A percentile compares a stretch with the other conserved stretches of the same genome.
Conservation (phyloP, 2,329 filamentous ascomycete genomes). For the Aspergillus alliaceus region DNA sequence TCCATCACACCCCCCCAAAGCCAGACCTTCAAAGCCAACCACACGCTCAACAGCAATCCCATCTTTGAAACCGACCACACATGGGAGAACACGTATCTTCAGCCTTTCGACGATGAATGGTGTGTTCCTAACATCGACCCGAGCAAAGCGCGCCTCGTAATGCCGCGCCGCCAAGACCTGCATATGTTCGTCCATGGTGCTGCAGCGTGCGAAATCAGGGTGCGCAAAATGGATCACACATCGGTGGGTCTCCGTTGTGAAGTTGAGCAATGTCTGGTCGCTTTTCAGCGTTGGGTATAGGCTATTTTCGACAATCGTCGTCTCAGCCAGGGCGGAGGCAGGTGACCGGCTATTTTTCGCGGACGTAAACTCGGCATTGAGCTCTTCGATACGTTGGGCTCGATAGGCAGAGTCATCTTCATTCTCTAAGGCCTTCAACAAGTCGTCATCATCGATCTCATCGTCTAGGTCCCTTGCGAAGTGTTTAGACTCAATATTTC, state of each 20-base stretch:
- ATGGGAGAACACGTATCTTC: slow-evolving; percentile 47
- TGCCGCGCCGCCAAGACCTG: slow-evolving; percentile 43
- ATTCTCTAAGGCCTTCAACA: slow-evolving; percentile 57
- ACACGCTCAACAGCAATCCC: slow-evolving; percentile 46
- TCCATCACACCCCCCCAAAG: slow-evolving; percentile 38
- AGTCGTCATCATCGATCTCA: slow-evolving; percentile 57
- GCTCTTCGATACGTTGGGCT: slow-evolving; percentile 58
- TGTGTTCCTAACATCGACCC: slow-evolving; percentile 46
- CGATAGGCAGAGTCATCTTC: slow-evolving; percentile 57
- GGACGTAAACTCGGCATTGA: slow-evolving; percentile 57
- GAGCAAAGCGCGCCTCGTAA: slow-evolving; percentile 46
- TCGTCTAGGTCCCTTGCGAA: slow-evolving; percentile 37
- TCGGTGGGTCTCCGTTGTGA: slow-evolving; percentile 58
- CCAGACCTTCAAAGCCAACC: slow-evolving; percentile 50
- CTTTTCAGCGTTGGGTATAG: slow-evolving; percentile 43
- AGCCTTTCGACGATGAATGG: slow-evolving; percentile 51
- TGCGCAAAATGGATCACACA: slow-evolving; percentile 66
- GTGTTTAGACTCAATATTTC: slow-evolving; percentile 31
- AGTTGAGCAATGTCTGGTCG: slow-evolving; percentile 60
- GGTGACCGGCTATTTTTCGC: slow-evolving; percentile 41
- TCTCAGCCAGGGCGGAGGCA: slow-evolving; percentile 9
- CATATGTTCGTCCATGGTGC: slow-evolving; percentile 62
- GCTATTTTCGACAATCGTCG: slow-evolving; percentile 22
- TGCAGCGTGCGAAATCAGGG: slow-evolving; percentile 62
- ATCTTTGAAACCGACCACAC: slow-evolving; percentile 51